phyloP scores from a whole-genome alignment of 371 early-diverging fungal species.

The Capillidium rhysosporum region DNA sequence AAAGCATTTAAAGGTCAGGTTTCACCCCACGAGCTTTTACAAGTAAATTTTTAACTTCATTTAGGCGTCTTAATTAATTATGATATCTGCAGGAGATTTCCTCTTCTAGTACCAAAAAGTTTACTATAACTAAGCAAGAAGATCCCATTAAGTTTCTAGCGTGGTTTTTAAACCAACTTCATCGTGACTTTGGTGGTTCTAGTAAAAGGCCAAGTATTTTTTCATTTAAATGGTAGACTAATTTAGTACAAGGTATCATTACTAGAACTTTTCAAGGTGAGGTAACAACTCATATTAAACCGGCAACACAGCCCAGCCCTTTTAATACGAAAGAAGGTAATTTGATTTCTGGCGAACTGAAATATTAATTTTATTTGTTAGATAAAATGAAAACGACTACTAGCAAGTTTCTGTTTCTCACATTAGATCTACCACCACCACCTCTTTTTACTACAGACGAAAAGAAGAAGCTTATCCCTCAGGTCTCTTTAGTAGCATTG shows the following conservation, averaged over 20 bases:
- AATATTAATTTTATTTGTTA: too few relatives aligned
- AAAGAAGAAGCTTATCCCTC: slow-evolving; percentile 83
- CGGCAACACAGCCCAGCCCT: slow-evolving; percentile 18
- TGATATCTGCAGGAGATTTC: slow-evolving; percentile 41
- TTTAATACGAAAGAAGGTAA: neutral
- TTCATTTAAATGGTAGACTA: neutral
- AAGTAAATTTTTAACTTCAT: slow-evolving; percentile 18
- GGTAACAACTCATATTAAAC: slow-evolving; percentile 46
- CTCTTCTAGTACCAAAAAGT: slow-evolving; percentile 60
- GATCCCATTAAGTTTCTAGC: slow-evolving; percentile 81
- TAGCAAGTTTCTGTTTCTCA: slow-evolving; percentile 55
- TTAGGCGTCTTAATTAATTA: neutral
- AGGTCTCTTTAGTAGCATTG: slow-evolving; percentile 26
- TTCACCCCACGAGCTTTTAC: slow-evolving; percentile 87
- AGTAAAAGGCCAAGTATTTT: slow-evolving; percentile 31
- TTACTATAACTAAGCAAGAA: slow-evolving; percentile 56
- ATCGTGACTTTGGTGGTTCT: slow-evolving; percentile 64
- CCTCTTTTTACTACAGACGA: slow-evolving; percentile 82
- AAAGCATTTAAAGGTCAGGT: slow-evolving; percentile 88
- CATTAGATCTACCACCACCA: slow-evolving; percentile 79
- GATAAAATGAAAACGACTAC: slow-evolving; percentile 6
- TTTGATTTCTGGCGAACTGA: neutral
- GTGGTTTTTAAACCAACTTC: slow-evolving; percentile 86
- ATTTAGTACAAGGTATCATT: slow-evolving; percentile 30
- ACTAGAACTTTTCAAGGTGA: slow-evolving; percentile 73